Conservation (phyloP, 2,329 filamentous ascomycete species). For the Diaporthe humulicola region DNA sequence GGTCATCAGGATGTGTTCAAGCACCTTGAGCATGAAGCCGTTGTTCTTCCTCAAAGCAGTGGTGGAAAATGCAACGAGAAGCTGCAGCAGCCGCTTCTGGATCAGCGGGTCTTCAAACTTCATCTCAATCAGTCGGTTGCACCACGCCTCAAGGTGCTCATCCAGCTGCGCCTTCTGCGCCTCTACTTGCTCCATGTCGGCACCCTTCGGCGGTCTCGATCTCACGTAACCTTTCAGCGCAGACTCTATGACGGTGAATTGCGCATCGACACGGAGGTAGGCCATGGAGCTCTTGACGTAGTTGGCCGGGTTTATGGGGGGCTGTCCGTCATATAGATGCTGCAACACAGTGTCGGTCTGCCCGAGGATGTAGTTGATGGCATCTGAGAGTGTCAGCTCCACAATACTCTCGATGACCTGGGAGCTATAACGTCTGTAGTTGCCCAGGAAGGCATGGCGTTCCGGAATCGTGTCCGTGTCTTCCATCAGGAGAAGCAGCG, state of each 20-base stretch:
- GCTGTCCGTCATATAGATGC: slow-evolving; percentile 79
- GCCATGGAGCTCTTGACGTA: slow-evolving; percentile 79
- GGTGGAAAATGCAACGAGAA: slow-evolving; percentile 88
- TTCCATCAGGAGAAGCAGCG: slow-evolving; percentile 85
- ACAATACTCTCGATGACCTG: slow-evolving; percentile 91
- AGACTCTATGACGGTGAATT: slow-evolving; percentile 90
- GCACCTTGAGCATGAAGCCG: slow-evolving; percentile 86
- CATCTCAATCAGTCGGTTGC: slow-evolving; percentile 76
- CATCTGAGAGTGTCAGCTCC: slow-evolving; percentile 83
- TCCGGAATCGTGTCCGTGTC: slow-evolving; percentile 97
- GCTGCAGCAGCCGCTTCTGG: slow-evolving; percentile 82
- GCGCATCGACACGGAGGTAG: slow-evolving; percentile 86
- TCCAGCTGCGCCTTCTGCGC: slow-evolving; percentile 71
- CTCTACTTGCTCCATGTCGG: slow-evolving; percentile 43
- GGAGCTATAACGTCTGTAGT: slow-evolving; percentile 92
- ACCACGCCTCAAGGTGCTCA: slow-evolving; percentile 78
- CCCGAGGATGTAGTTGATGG: slow-evolving; percentile 87
- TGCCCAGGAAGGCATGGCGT: slow-evolving; percentile 93
- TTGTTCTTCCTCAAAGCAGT: slow-evolving; percentile 82
- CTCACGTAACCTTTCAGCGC: slow-evolving; percentile 90
- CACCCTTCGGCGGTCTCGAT: slow-evolving; percentile 65
- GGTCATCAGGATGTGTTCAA: slow-evolving; percentile 91
- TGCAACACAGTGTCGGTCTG: slow-evolving; percentile 81
- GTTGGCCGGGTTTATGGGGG: slow-evolving; percentile 72
- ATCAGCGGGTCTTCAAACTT: slow-evolving; percentile 88